Evolutionary conservation across 441 rosid genomes (phyloP), one percentile per base, ranked within the genome.

Genomic region (Theobroma grandiflorum): DNA sequence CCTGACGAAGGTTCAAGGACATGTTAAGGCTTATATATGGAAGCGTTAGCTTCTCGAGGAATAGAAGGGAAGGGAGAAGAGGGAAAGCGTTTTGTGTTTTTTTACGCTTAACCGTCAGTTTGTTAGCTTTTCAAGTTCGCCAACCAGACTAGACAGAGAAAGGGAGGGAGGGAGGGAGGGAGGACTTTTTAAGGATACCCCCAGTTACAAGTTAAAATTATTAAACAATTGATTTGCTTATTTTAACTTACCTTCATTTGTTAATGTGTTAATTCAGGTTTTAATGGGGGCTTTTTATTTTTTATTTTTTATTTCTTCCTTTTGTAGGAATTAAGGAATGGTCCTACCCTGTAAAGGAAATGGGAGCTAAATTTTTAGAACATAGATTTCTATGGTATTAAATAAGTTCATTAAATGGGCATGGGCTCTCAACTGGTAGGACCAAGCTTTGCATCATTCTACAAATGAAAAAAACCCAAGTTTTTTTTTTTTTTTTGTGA

Each of bases 111-210:
- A 87, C 89, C 79, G 87, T 80, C 88, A 78, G 86, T 80, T 84
- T 64, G 90, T 85, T 86, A 86, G 89, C 88, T 85, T 86, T 77
- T 63, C 77, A 85, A 88, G 88, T 75, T 81, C 84, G 84, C 87
- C 68, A 88, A 80, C 90, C 88, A 73, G 81, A 83, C 79, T 16
- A 58, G 86, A 83, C 75, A 83, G 71, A 59, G 80, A 70, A 68
- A 47, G 66, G 33, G 40, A 8, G 15, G 52, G 80, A 78, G 22
- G 71, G 72, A 74, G 84, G 50, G 72, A 82, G 79, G 69, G 84
- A 31, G 16, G 76, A 12, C 55, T 38, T 49, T 76, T 20, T 74
- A 72, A 58, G 45, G 16, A 62, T 74, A 26, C 70, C 6, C 50
- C 81, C 15, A 10, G 10, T 38, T 47, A 7, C 68, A 43, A 58